Evolutionary conservation across 129 eudicot species (phyloP), one percentile per base, ranked within the genome.

Genomic region (Pulicaria dysenterica): DNA sequence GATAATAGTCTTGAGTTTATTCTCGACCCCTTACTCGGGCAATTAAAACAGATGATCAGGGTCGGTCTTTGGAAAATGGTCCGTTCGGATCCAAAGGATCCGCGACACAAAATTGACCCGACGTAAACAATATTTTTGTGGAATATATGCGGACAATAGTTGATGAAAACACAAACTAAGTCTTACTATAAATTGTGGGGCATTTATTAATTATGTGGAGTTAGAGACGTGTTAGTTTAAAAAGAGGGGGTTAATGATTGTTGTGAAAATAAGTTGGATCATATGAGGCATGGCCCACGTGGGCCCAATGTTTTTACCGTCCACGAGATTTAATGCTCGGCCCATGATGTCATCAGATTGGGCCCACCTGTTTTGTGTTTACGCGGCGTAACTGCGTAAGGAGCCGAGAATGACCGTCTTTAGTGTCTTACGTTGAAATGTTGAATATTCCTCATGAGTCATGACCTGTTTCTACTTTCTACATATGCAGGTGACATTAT

Each of bases 351-450:
- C 47, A 16, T 76, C 36, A 57, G 48, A 42, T 37, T n/a, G 61
- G 73, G 37, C 75, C 80, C 80, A 58, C 75, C 37, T 46, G 0
- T 57, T 74, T 76, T 76, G 69, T 68, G 75, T 67, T n/a, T 58
- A 77, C 81, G 81, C 81, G 81, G 75, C 70, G 70, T 48, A 67
- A 68, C 81, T 75, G 75, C 70, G 70, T 48, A 67, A 68, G 75
- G 37, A 37, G 14, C 55, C 63, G 75, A 77, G 36, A 68, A 69
- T 77, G 62, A 68, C 62, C 62, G 70, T 24, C 70, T 50, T 49
- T n/a, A n/a, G n/a, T n/a, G n/a, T n/a, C n/a, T n/a, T n/a, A n/a
- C n/a, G n/a, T n/a, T n/a, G n/a, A n/a, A n/a, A 24, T 2, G 31
- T 24, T 24, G 31, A 24, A 0, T 24, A 24, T 24, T 24, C 31